phyloP scores from a whole-genome alignment of 495 filamentous ascomycete genomes.

The Pseudoneurospora amorphoporcata region DNA sequence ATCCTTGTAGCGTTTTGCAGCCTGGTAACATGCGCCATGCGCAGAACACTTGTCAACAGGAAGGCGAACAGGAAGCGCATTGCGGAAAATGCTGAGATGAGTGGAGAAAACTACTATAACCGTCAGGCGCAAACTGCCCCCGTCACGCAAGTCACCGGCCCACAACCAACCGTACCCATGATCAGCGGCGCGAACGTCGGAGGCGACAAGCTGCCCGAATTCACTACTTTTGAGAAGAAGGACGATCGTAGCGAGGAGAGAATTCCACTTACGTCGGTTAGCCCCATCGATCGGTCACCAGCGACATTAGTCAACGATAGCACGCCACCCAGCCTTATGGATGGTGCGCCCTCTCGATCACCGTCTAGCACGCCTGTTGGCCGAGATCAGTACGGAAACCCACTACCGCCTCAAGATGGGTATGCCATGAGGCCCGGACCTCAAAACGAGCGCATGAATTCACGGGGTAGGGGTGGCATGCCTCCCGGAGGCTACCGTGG shows the following conservation, averaged over 20 bases:
- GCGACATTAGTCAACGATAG: conserved; percentile 23
- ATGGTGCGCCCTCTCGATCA: conserved; percentile 19
- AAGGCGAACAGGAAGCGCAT: conserved; percentile 89
- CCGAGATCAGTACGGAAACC: conserved; percentile 63
- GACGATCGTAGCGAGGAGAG: conserved; percentile 60
- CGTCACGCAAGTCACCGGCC: conserved; percentile 26
- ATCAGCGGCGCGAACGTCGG: conserved; percentile 39
- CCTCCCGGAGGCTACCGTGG: conserved; percentile 42
- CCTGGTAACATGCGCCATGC: conserved; percentile 93
- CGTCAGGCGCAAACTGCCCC: conserved; percentile 47
- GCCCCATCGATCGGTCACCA: conserved; percentile 40
- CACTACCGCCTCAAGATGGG: conserved; percentile 37
- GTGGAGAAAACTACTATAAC: conserved; percentile 81
- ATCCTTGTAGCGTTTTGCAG: conserved; percentile 76
- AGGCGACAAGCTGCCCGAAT: conserved; percentile 55
- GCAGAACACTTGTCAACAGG: conserved; percentile 80
- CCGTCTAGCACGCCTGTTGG: conserved; percentile 23
- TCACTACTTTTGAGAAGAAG: conserved; percentile 68
- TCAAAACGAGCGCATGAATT: conserved; percentile 50
- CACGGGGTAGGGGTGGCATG: conserved; percentile 39
- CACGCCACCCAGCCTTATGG: conserved; percentile 23
- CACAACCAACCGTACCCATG: conserved; percentile 45
- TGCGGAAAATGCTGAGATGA: conserved; percentile 90
- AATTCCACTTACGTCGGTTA: conserved; percentile 66
- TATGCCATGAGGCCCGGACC: conserved; percentile 49